These are phyloP conservation scores for Vicia villosa DNA, from an alignment of 306 rosid species.

Conservation along the genomic window DNA sequence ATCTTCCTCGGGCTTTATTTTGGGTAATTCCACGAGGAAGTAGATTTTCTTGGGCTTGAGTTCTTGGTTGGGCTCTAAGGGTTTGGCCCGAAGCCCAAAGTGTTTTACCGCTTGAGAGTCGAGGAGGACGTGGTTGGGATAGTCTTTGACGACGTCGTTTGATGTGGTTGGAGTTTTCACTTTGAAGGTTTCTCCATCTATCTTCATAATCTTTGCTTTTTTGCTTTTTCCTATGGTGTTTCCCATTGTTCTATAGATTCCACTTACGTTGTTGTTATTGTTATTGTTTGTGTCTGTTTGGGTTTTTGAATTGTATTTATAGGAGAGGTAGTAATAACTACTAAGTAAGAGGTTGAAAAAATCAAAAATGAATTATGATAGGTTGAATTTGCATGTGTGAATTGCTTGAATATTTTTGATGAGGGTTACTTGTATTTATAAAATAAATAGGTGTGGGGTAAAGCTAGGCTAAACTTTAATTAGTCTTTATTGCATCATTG, in stretches of 20 bases:
- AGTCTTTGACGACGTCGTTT: constrained; percentile 58
- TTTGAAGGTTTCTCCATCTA: constrained; percentile 77
- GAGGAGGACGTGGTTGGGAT: constrained; percentile 60
- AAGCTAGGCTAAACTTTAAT: background rate
- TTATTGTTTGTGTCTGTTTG: background rate
- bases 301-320: background rate
- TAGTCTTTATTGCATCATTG: background rate
- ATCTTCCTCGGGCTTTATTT: constrained; percentile 25
- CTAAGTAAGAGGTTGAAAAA: constrained; percentile 35
- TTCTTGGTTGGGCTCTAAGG: constrained; percentile 59
- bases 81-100: constrained; percentile 73
- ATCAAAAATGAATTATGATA: constrained; percentile 29
- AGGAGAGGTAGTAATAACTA: background rate
- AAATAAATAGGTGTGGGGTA: constrained; percentile 14
- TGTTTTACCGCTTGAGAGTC: constrained; percentile 68
- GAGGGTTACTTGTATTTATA: background rate
- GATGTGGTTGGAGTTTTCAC: constrained; percentile 56
- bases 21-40: constrained; percentile 64
- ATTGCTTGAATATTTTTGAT: constrained; percentile 30
- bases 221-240: constrained; percentile 60
- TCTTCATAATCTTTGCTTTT: constrained; percentile 76
- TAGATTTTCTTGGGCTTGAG: constrained; percentile 63
- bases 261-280: background rate
- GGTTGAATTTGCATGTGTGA: constrained; percentile 37
- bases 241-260: constrained; percentile 56